phyloP scores from a whole-genome alignment of 2,329 filamentous ascomycete genomes.

The Rhynchosporium agropyri region DNA sequence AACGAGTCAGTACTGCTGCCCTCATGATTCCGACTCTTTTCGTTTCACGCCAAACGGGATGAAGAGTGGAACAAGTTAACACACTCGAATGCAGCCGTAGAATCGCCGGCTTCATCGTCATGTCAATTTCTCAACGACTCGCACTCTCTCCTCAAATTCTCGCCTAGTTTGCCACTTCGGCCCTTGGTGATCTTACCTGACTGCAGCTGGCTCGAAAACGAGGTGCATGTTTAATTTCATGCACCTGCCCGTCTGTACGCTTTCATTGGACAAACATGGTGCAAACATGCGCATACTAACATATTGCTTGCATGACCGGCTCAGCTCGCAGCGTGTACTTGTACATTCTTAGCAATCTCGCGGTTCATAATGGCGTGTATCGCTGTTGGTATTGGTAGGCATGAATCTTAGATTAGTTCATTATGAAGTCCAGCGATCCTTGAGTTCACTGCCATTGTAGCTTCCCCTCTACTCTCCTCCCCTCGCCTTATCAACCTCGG shows the following conservation, averaged over 20 bases:
- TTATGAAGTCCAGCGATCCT: constrained; percentile 10
- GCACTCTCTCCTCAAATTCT: not conserved
- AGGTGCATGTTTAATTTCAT: constrained; percentile 37
- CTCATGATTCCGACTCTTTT: constrained; percentile 25
- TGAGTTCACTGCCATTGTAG: not conserved
- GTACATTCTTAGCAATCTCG: constrained; percentile 14
- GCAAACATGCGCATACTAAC: constrained; percentile 30
- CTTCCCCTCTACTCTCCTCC: not conserved
- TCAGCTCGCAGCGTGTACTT: constrained; percentile 19
- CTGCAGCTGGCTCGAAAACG: constrained; percentile 26
- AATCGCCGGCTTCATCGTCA: constrained; percentile 22
- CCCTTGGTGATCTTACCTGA: constrained; percentile 23
- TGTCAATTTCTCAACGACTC: constrained; percentile 9
- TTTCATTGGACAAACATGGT: constrained; percentile 19
- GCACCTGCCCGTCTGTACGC: constrained; percentile 30
- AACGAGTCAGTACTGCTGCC: constrained; percentile 27
- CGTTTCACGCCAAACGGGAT: constrained; percentile 24
- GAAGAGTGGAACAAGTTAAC: constrained; percentile 2
- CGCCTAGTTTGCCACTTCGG: constrained; percentile 17
- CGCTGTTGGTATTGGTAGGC: constrained; percentile 13
- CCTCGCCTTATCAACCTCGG: constrained; percentile 17
- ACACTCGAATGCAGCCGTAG: constrained; percentile 4
- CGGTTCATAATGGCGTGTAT: constrained; percentile 12
- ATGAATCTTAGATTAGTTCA: not conserved
- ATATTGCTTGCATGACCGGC: constrained; percentile 25